phyloP scores from a whole-genome alignment of 2,329 filamentous ascomycete genomes.

The Penicillium sp. region DNA sequence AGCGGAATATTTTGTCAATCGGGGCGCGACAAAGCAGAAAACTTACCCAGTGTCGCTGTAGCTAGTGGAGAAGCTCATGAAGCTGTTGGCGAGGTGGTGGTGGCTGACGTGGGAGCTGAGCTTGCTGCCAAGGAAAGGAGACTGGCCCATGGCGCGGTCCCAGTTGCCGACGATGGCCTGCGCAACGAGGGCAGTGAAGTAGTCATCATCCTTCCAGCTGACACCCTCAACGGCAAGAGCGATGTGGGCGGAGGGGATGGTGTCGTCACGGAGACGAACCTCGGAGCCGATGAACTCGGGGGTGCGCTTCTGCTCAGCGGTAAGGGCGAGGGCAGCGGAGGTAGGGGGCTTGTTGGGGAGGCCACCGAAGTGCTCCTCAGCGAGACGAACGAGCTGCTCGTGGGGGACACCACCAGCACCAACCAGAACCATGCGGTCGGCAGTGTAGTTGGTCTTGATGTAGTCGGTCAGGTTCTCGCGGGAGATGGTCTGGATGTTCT shows the following conservation, averaged over 20 bases:
- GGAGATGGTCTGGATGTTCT: constrained; percentile 98
- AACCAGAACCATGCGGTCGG: constrained; percentile 98
- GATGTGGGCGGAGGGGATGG: constrained; percentile 94
- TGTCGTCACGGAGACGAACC: constrained; percentile 93
- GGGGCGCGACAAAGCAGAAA: neutral
- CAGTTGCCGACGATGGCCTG: constrained; percentile 99
- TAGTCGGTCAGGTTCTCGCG: constrained; percentile 90
- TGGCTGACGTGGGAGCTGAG: constrained; percentile 93
- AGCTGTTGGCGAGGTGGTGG: constrained; percentile 97
- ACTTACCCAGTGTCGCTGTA: constrained; percentile 98
- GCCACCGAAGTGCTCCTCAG: constrained; percentile 90
- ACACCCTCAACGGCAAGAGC: constrained; percentile 99
- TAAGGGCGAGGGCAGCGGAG: constrained; percentile 72
- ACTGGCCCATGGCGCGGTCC: constrained; percentile 98
- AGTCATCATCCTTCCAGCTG: constrained; percentile 98
- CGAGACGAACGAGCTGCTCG: constrained; percentile 90
- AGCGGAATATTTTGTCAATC: neutral
- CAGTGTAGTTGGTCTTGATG: constrained; percentile 99
- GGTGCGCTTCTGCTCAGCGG: constrained; percentile 79
- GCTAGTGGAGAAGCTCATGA: constrained; percentile 99
- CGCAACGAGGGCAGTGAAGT: constrained; percentile 96
- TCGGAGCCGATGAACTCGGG: constrained; percentile 97
- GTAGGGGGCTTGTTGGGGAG: constrained; percentile 78
- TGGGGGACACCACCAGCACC: constrained; percentile 94
- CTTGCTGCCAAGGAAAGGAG: constrained; percentile 96